Percentiles rank a stretch among this genome's conserved stretches.
These are phyloP conservation scores for Przewalskia tangutica DNA, from an alignment of 257 asterid genomes.

Conservation along the genomic window DNA sequence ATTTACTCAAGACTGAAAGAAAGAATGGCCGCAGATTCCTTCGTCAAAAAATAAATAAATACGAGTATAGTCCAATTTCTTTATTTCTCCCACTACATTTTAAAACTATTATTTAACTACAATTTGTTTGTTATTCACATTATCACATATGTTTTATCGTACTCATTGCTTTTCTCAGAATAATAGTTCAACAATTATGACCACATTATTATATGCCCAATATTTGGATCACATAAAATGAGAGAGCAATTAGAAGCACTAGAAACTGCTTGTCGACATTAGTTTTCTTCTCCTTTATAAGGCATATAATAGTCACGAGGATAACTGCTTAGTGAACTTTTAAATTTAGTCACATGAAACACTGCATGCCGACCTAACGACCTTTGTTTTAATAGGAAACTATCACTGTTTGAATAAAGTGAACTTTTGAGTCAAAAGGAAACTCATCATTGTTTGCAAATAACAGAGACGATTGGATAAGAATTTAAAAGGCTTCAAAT, in stretches of 20 bases:
- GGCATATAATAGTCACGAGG: too few species aligned
- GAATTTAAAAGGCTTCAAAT: not conserved
- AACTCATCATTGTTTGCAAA: not conserved
- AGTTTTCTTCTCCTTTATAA: too few species aligned
- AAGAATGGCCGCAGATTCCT: too few species aligned
- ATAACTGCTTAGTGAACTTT: not conserved
- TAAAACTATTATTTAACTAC: not conserved
- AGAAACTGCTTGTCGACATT: not conserved
- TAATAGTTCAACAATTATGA: not conserved
- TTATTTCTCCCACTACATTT: not conserved
- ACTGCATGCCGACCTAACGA: not conserved
- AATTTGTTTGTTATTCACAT: not conserved
- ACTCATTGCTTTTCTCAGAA: not conserved
- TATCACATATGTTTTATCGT: not conserved
- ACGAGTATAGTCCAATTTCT: not conserved
- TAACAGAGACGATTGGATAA: not conserved
- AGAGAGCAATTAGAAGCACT: not conserved
- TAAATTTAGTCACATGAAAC: not conserved
- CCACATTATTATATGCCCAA: not conserved
- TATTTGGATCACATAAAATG: not conserved
- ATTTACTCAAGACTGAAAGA: too few species aligned
- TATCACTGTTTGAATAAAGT: not conserved
- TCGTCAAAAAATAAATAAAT: too few species aligned
- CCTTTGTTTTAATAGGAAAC: not conserved
- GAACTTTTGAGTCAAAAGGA: not conserved